These are phyloP conservation scores for Trichosporon sp. DNA, from an alignment of 1,284 basidiomycete species.

Conservation along the genomic window DNA sequence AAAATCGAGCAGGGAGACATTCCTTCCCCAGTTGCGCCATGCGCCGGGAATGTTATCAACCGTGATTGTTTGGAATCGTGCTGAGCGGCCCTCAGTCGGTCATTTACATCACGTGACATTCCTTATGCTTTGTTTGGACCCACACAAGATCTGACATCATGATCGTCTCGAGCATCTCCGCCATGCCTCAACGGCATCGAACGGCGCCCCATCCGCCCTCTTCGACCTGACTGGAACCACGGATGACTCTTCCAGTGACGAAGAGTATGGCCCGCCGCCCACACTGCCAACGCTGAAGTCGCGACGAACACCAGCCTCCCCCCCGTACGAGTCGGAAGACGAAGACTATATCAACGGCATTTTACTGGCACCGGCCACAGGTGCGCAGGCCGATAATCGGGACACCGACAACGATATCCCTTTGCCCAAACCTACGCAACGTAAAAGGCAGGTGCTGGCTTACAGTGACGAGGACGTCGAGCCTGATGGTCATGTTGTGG, in stretches of 20 bases:
- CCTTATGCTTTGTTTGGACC: background rate
- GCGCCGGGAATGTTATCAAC: too few species aligned
- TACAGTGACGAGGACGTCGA: background rate
- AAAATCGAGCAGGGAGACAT: too few species aligned
- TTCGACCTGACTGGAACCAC: background rate
- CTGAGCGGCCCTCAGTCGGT: background rate
- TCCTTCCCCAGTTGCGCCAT: too few species aligned
- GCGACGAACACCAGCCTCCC: background rate
- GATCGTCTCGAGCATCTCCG: background rate
- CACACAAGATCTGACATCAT: background rate
- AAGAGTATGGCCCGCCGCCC: background rate
- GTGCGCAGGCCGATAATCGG: background rate
- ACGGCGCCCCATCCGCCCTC: background rate
- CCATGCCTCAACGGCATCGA: background rate
- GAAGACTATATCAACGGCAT: conserved; percentile 11
- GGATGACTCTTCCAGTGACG: background rate
- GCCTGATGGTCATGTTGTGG: background rate
- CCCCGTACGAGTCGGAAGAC: conserved; percentile 1
- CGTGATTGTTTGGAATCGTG: too few species aligned
- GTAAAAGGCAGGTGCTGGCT: background rate
- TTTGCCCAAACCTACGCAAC: background rate
- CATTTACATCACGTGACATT: background rate
- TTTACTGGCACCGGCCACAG: background rate
- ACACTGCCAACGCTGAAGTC: background rate
- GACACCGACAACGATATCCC: background rate